These are phyloP conservation scores for Mrakiaceae sp. DNA, from an alignment of 1,284 basidiomycete species.

Conservation along the genomic window DNA sequence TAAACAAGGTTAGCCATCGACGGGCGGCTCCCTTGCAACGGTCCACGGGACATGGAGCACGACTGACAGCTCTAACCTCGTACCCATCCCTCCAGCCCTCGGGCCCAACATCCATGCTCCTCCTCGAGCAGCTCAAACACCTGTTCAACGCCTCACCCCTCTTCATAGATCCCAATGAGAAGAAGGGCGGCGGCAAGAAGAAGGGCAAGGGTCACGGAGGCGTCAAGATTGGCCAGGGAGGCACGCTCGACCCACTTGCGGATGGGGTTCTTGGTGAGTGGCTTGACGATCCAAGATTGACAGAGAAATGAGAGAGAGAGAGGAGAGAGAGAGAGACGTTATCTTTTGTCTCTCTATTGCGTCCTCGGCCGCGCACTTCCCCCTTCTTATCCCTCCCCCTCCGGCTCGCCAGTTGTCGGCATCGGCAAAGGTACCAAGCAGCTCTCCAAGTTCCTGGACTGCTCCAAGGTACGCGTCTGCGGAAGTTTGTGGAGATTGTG, in stretches of 20 bases:
- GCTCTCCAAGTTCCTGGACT: conserved; percentile 69
- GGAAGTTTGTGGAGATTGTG: not conserved
- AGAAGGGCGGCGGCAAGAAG: conserved; percentile 29
- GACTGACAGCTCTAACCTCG: not conserved
- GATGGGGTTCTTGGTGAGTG: conserved; percentile 55
- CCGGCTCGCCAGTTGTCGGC: conserved; percentile 57
- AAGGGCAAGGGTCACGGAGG: conserved; percentile 25
- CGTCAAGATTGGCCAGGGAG: conserved; percentile 37
- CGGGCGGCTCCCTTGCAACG: not conserved
- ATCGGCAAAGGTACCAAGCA: conserved; percentile 85
- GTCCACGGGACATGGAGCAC: not conserved
- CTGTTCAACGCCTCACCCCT: conserved; percentile 66
- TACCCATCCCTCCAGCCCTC: conserved; percentile 22
- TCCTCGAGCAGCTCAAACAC: conserved; percentile 76
- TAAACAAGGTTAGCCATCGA: conserved; percentile 27
- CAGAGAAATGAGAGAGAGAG: conserved; percentile 22
- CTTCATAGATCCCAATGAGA: conserved; percentile 48
- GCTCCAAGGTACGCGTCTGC: conserved; percentile 59
- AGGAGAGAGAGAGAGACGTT: conserved; percentile 26
- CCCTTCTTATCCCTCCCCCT: not conserved
- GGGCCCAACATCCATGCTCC: conserved; percentile 52
- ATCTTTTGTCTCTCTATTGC: not conserved
- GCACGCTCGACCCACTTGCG: conserved; percentile 87
- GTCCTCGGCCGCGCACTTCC: not conserved
- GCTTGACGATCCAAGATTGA: conserved; percentile 20